phyloP scores from a whole-genome alignment of 2,329 filamentous ascomycete species.

The Ophiostoma montium region DNA sequence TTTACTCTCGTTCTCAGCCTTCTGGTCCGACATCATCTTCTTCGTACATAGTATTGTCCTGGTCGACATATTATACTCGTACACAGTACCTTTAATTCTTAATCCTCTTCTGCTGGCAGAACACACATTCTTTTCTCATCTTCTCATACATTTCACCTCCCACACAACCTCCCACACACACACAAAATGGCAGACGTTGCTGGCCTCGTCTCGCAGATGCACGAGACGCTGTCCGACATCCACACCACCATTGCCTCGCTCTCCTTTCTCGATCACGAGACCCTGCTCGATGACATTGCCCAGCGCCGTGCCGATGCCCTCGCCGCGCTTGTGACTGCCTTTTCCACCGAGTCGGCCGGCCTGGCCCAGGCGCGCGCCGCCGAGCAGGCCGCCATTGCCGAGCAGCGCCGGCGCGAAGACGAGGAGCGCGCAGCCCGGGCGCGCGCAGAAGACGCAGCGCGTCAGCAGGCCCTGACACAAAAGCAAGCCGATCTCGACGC shows the following conservation, averaged over 20 bases:
- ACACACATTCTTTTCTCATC: neutral
- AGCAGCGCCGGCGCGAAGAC: conserved; percentile 26
- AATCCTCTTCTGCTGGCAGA: too few relatives aligned
- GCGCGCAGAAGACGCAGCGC: conserved; percentile 20
- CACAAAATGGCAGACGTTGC: conserved; percentile 22
- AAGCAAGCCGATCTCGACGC: conserved; percentile 23
- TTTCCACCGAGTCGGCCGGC: conserved; percentile 16
- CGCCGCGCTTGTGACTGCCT: conserved; percentile 14
- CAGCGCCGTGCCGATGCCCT: conserved; percentile 22
- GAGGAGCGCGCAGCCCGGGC: conserved; percentile 22
- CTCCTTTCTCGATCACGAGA: conserved; percentile 20
- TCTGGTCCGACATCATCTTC: too few relatives aligned
- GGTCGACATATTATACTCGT: too few relatives aligned
- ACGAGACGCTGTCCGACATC: conserved; percentile 27
- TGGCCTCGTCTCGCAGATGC: conserved; percentile 27
- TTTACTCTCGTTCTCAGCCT: too few relatives aligned
- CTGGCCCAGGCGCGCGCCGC: conserved; percentile 18
- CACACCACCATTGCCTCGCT: conserved; percentile 23
- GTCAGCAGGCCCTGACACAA: conserved; percentile 17
- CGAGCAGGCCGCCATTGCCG: conserved; percentile 21
- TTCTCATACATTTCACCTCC: neutral
- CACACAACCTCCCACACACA: neutral
- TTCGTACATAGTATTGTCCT: too few relatives aligned
- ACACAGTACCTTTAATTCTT: too few relatives aligned
- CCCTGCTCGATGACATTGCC: conserved; percentile 26